Conservation (phyloP, 805 yeast genomes). For the Cyberlindnera americana region DNA sequence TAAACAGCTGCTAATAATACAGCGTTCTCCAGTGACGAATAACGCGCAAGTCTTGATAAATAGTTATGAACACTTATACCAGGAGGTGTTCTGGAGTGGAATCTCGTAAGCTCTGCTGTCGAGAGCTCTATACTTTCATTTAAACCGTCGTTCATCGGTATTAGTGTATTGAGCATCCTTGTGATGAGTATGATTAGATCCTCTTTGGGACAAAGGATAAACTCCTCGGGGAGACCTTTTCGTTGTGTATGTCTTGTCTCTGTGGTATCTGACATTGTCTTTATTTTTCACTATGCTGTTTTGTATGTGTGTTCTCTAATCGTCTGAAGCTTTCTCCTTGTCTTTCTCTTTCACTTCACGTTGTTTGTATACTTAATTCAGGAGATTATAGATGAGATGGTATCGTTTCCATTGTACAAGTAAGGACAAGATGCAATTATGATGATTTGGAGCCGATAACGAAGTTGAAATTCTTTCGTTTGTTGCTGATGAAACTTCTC, state of each 20-base stretch:
- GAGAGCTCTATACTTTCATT: conserved; percentile 27
- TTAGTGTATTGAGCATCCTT: conserved; percentile 75
- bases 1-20: conserved; percentile 80
- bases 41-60: conserved; percentile 70
- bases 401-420: too few relatives aligned
- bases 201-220: conserved; percentile 62
- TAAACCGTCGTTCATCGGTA: conserved; percentile 63
- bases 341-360: too few relatives aligned
- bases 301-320: not conserved
- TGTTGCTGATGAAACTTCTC: too few relatives aligned
- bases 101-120: conserved; percentile 62
- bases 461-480: too few relatives aligned
- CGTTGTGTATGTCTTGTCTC: not conserved
- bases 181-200: conserved; percentile 71
- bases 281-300: not conserved
- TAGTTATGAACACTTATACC: conserved; percentile 77
- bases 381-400: too few relatives aligned
- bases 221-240: conserved; percentile 33
- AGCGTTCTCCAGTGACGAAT: conserved; percentile 81
- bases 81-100: conserved; percentile 93
- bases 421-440: too few relatives aligned
- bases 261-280: not conserved
- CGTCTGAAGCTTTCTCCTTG: too few relatives aligned
- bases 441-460: too few relatives aligned
- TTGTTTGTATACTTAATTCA: too few relatives aligned